Conservation (phyloP, 140 eudicot species). For the Erigeron philadelphicus region DNA sequence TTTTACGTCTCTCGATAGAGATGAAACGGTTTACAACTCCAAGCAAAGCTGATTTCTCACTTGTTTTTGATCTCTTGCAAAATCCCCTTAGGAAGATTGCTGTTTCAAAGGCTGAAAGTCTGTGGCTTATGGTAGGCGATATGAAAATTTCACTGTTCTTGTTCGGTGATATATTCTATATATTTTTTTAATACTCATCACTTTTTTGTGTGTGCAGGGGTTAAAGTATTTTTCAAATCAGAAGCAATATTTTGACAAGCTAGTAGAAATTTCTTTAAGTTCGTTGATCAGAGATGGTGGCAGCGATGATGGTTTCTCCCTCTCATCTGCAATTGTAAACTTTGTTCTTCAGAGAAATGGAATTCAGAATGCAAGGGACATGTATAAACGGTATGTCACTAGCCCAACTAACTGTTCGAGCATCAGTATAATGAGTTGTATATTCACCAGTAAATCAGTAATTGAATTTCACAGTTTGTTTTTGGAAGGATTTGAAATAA, state of each 20-base stretch:
- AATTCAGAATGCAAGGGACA: constrained; percentile 71
- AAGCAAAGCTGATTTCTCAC: constrained; percentile 43
- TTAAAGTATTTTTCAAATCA: constrained; percentile 57
- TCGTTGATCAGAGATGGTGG: constrained; percentile 73
- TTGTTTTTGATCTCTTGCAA: constrained; percentile 46
- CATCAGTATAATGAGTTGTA: constrained; percentile 4
- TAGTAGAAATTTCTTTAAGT: constrained; percentile 56
- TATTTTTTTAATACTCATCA: not conserved
- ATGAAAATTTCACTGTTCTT: constrained; percentile 3
- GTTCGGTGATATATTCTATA: not conserved
- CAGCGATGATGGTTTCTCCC: constrained; percentile 68
- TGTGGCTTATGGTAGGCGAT: constrained; percentile 85
- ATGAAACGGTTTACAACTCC: constrained; percentile 36
- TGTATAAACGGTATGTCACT: constrained; percentile 63
- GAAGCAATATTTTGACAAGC: constrained; percentile 52
- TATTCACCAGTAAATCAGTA: not conserved
- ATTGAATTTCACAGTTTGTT: not conserved
- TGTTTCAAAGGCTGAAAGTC: constrained; percentile 51
- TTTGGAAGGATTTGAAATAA: not conserved
- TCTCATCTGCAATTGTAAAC: constrained; percentile 62
- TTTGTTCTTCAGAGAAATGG: constrained; percentile 52
- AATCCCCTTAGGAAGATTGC: constrained; percentile 41
- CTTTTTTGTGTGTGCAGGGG: constrained; percentile 41
- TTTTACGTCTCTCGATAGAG: constrained; percentile 56
- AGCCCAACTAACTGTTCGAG: not conserved